These are phyloP conservation scores for Zopfia rhizophila DNA, from an alignment of 2,329 filamentous ascomycete genomes.

Conservation along the genomic window DNA sequence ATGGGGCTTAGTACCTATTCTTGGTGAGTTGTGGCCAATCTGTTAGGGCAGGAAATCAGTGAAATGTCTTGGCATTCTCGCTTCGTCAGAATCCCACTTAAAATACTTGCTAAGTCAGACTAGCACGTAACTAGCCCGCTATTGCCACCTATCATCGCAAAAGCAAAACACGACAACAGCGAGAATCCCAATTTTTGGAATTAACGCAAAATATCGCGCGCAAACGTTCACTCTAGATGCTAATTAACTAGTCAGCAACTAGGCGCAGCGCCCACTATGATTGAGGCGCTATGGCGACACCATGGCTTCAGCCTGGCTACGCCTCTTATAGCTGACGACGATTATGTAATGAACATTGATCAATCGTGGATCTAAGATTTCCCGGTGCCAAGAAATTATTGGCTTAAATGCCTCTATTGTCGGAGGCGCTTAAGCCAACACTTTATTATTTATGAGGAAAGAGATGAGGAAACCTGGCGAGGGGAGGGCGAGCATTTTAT, in stretches of 20 bases:
- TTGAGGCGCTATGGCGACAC: constrained; percentile 14
- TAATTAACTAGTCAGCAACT: constrained; percentile 10
- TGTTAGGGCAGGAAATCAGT: no score
- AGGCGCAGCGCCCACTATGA: constrained; percentile 15
- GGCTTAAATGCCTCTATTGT: constrained; percentile 20
- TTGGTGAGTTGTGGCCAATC: no score
- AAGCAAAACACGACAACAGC: constrained; percentile 26
- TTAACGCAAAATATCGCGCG: constrained; percentile 16
- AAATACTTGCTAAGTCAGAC: no score
- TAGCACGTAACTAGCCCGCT: no score
- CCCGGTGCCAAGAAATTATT: constrained; percentile 20
- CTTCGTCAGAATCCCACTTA: no score
- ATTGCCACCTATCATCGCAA: not conserved
- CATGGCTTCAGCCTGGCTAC: constrained; percentile 16
- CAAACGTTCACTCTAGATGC: constrained; percentile 12
- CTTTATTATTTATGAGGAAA: constrained; percentile 21
- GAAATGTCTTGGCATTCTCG: no score
- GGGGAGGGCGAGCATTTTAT: no score
- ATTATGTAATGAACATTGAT: constrained; percentile 26
- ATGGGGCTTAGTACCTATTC: no score
- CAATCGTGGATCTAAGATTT: constrained; percentile 6
- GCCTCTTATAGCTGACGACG: constrained; percentile 13
- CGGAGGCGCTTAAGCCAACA: constrained; percentile 2
- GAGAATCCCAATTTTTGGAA: constrained; percentile 28
- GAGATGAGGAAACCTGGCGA: no score